Base-by-base conservation (phyloP, 148 eudicot genomes). In the Chenopodium album region DNA sequence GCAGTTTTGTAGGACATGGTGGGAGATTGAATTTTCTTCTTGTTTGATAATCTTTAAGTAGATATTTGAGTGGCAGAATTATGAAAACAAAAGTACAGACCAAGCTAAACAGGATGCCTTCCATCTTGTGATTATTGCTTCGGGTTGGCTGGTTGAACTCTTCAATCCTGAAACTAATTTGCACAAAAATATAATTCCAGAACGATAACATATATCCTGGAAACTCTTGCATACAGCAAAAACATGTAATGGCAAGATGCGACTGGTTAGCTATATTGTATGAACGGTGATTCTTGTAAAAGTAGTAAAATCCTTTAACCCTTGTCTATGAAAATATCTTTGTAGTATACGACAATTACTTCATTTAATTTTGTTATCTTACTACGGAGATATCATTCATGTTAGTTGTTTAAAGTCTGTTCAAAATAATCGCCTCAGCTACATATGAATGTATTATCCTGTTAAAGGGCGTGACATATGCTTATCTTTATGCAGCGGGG, bases 1-100 rank as follows among this genome's bases (percentile, higher is more conserved):
- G 93, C 7, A 90, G 88, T 63, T 78, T 84, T 64, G 86, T 68
- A 16, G 92, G 93, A 63, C 88, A 62, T 73, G 92, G 92, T 62
- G 91, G 94, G 59, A 87, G 85, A 72, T 71, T 56, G 3, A 59
- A 2, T 71, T 56, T 54, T 71, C 10, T 34, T 12, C 76, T 32
- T 79, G 75, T 71, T 56, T 29, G 67, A 9, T 79, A n/a, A 76
- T 32, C 11, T 32, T n/a, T 34, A 2, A 56, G 29, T 54, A 79
- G 22, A 60, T 34, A 14, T n/a, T 59, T 71, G 69, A 71, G 32
- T 9, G 71, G 50, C 29, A 13, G 14, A 54, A 79, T n/a, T 56
- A 56, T 23, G 76, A 79, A 63, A 32, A 54, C 8, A 31, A 59
- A 50, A 79, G 82, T 22, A 29, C 76, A 79, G 23, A 79, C 20